Evolutionary conservation across 768 basidiomycete genomes (phyloP), one percentile per base, ranked within the genome.

Genomic region (Pluteus cervinus): DNA sequence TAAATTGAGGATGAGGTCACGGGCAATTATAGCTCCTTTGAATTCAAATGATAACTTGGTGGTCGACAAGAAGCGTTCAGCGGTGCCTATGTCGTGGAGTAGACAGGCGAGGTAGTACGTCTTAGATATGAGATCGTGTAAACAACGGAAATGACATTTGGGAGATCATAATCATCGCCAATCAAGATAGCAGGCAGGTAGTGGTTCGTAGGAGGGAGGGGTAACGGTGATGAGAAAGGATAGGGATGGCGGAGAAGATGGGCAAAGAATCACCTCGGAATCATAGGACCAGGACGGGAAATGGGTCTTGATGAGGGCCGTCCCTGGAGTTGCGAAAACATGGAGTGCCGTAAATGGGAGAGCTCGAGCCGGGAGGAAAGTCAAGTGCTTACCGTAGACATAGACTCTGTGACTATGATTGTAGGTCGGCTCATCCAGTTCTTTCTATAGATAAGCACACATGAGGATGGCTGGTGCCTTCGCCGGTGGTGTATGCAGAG

Each of bases 11-110:
- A 75, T 68, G 26, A 68, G 55, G 36, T 73, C 68, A 22, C 71
- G 65, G 24, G 70, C 73, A 9, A 74, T 61, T 36, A 75, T 69
- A 14, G 62, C 73, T 32, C 73, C 71, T 49, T 70, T 71, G 58
- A 72, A 74, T 54, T 76, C 75, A 47, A 76, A 75, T 10, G 68
- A 70, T 53, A 75, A 55, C 42, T 72, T 72, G n/a, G 74, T 75
- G 17, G 65, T 71, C n/a, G 63, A 44, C 31, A 73, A 56, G 46
- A 66, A 74, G 16, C 55, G 57, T 31, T 71, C 62, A 5, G 68
- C 69, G 3, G 69, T 69, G 30, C 73, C 73, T 31, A 75, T 68
- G 46, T 75, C 73, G 46, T 75, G 73, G 41, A 75, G 56, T 17
- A 75, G 56, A 45, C 71, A 73, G 22, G 69, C 56, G 24, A 75